These are phyloP conservation scores for Kodamaea kaohsiungensis DNA, from an alignment of 805 yeast genomes.

Conservation along the genomic window DNA sequence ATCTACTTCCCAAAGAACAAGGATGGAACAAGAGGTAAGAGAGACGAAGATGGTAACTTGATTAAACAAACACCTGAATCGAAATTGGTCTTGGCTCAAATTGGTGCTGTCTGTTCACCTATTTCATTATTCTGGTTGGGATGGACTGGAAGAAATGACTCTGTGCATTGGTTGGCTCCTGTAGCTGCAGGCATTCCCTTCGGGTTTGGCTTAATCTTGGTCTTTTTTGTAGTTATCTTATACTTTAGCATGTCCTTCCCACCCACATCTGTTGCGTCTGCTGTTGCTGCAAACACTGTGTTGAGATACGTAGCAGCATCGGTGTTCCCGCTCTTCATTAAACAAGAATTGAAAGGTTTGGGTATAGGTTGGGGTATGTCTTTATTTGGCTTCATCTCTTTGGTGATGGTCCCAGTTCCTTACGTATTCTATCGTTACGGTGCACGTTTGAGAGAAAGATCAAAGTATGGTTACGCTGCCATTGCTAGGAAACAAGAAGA, in stretches of 20 bases:
- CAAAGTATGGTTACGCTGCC: conserved; percentile 63
- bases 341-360: conserved; percentile 75
- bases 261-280: conserved; percentile 78
- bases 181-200: conserved; percentile 75
- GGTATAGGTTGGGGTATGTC: conserved; percentile 82
- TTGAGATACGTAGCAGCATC: conserved; percentile 74
- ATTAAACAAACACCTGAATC: conserved; percentile 61
- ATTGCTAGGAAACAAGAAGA: conserved; percentile 19
- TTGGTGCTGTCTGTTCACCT: conserved; percentile 69
- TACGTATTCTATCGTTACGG: conserved; percentile 67
- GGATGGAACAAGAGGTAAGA: conserved; percentile 60
- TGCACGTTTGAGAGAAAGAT: conserved; percentile 51
- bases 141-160: conserved; percentile 59
- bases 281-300: conserved; percentile 84
- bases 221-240: conserved; percentile 68
- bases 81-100: conserved; percentile 58
- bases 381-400: conserved; percentile 60
- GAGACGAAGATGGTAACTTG: conserved; percentile 56
- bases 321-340: conserved; percentile 81
- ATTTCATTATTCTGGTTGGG: conserved; percentile 77
- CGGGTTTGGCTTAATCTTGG: conserved; percentile 71
- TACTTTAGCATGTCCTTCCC: conserved; percentile 75
- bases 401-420: conserved; percentile 77
- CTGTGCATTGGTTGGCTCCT: conserved; percentile 78
- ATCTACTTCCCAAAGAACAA: conserved; percentile 56